phyloP scores from a whole-genome alignment of 2,329 filamentous ascomycete species.

The Penicillium sp. region DNA sequence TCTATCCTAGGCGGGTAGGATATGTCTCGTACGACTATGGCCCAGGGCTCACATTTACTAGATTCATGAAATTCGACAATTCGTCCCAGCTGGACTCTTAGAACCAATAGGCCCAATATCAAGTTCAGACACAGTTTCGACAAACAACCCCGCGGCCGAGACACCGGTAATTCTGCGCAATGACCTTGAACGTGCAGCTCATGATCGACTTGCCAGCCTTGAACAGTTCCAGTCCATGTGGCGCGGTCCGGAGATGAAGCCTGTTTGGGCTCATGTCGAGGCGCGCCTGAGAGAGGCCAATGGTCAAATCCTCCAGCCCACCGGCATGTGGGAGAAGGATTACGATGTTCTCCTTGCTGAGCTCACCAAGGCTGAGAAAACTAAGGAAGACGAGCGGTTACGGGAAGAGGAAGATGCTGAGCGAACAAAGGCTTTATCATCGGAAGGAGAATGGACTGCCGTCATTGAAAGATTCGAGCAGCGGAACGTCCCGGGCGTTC shows the following conservation, averaged over 20 bases:
- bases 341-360: conserved; percentile 38
- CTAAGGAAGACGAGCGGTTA: conserved; percentile 25
- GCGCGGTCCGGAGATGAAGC: conserved; percentile 41
- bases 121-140: conserved; percentile 27
- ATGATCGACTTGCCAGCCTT: conserved; percentile 37
- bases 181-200: conserved; percentile 36
- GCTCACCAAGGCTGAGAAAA: conserved; percentile 29
- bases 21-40: background rate
- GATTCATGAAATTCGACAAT: conserved; percentile 44
- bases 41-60: conserved; percentile 19
- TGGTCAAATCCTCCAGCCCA: conserved; percentile 38
- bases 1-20: background rate
- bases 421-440: conserved; percentile 25
- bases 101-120: conserved; percentile 42
- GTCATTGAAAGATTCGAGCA: conserved; percentile 34
- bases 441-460: conserved; percentile 33
- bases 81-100: conserved; percentile 43
- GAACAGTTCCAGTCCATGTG: conserved; percentile 41
- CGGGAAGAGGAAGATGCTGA: conserved; percentile 32
- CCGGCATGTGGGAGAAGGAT: conserved; percentile 42
- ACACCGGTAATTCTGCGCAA: conserved; percentile 38
- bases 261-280: conserved; percentile 40
- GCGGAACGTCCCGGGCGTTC: conserved; percentile 30
- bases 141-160: conserved; percentile 23
- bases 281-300: conserved; percentile 37